Evolutionary conservation across 768 basidiomycete species (phyloP).

Genomic region (Filobasidium floriforme): DNA sequence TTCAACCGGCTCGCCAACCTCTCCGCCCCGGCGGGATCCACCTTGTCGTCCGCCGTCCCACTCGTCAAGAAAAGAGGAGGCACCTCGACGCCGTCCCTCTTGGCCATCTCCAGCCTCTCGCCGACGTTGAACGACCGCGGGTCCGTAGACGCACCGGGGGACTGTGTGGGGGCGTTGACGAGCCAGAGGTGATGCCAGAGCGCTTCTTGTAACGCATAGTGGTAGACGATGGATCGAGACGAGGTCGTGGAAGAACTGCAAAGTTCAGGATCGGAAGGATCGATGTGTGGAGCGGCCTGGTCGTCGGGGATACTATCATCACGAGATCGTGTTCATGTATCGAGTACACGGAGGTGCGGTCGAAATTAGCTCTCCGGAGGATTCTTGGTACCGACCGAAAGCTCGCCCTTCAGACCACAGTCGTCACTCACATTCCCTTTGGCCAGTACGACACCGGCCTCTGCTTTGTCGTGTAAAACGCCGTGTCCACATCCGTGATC

Average conservation of each 20-base stretch:
- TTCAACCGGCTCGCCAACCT: not conserved
- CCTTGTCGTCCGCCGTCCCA: constrained; percentile 10
- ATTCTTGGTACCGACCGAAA: too few species aligned
- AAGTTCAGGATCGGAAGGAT: not conserved
- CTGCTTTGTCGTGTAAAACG: constrained; percentile 11
- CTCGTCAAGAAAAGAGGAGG: constrained; percentile 8
- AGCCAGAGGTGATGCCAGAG: constrained; percentile 13
- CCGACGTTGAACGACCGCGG: not conserved
- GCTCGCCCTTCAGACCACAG: too few species aligned
- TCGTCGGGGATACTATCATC: not conserved
- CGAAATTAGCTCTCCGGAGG: too few species aligned
- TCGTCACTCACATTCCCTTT: constrained; percentile 12
- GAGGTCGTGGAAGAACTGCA: not conserved
- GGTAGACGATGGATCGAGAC: constrained; percentile 7
- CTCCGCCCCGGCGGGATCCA: constrained; percentile 6
- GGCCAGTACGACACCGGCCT: constrained; percentile 11
- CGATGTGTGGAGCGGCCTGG: constrained; percentile 5
- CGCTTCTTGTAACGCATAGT: constrained; percentile 13
- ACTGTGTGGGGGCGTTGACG: constrained; percentile 6
- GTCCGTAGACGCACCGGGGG: not conserved
- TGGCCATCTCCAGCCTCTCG: not conserved
- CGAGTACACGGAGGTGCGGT: too few species aligned
- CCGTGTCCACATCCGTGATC: constrained; percentile 11
- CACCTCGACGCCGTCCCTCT: not conserved
- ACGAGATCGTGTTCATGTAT: too few species aligned